A percentile compares a stretch with the other conserved stretches of the same genome.
These are phyloP conservation scores for Tremella yokohamensis DNA, from an alignment of 768 basidiomycete genomes.

Conservation along the genomic window DNA sequence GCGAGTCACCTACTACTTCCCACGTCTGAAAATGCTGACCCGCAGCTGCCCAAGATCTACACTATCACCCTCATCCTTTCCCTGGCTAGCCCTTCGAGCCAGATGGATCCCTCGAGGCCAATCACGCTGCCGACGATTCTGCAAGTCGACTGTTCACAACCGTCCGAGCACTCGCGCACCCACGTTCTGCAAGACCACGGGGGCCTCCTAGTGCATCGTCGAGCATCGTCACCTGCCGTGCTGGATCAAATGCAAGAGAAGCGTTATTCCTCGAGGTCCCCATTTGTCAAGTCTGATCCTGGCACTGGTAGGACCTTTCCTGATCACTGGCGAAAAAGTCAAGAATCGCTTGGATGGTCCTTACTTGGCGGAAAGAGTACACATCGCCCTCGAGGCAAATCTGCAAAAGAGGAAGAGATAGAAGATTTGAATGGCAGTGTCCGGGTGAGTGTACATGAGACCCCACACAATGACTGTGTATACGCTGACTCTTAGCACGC, in stretches of 20 bases:
- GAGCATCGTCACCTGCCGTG: not conserved
- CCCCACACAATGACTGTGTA: no score
- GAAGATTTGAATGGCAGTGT: no score
- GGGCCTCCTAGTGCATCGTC: not conserved
- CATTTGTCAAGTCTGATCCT: not conserved
- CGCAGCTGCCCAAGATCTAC: constrained; percentile 37
- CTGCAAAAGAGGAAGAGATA: no score
- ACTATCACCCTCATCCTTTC: constrained; percentile 40
- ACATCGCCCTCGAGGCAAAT: no score
- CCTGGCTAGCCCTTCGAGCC: constrained; percentile 16
- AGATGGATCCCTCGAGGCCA: constrained; percentile 13
- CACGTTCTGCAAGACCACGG: not conserved
- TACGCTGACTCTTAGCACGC: no score
- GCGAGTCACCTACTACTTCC: no score
- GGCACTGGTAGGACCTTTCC: not conserved
- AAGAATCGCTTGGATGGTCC: not conserved
- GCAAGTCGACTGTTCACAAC: not conserved
- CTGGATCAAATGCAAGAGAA: constrained; percentile 1
- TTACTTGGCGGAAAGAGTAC: not conserved
- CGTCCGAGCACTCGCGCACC: not conserved
- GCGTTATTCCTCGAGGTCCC: not conserved
- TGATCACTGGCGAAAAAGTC: not conserved
- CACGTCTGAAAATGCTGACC: not conserved
- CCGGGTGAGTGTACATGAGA: no score
- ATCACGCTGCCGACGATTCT: constrained; percentile 20